These are phyloP conservation scores for Musa beccarii DNA, from an alignment of 176 grass and related monocot genomes.

Conservation along the genomic window DNA sequence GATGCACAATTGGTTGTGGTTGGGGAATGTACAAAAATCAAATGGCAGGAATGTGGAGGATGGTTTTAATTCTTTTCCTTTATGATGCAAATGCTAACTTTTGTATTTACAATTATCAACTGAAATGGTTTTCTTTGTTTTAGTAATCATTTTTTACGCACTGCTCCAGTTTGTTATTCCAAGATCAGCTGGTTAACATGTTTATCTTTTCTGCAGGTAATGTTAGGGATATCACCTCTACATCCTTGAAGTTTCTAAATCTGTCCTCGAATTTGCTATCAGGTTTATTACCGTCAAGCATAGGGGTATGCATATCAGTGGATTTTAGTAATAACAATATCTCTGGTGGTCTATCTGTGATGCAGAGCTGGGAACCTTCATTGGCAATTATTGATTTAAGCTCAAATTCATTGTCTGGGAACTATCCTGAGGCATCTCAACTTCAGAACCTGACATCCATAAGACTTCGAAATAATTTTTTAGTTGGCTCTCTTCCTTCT, in stretches of 20 bases:
- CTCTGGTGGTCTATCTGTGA: constrained; percentile 50
- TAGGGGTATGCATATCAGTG: constrained; percentile 46
- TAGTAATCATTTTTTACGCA: too few species aligned
- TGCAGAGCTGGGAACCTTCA: constrained; percentile 55
- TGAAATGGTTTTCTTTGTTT: too few species aligned
- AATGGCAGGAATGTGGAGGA: too few species aligned
- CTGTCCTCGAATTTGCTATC: constrained; percentile 77
- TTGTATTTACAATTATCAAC: too few species aligned
- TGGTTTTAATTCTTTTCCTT: not conserved
- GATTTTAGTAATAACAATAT: constrained; percentile 77
- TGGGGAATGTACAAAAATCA: too few species aligned
- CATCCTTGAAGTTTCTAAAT: constrained; percentile 77
- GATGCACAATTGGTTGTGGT: too few species aligned
- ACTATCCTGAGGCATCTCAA: constrained; percentile 62
- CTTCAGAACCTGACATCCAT: constrained; percentile 61
- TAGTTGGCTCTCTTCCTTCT: constrained; percentile 64
- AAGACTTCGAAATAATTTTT: constrained; percentile 65
- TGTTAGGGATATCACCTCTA: constrained; percentile 57
- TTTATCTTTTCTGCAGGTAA: constrained; percentile 48
- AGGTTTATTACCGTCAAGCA: constrained; percentile 58
- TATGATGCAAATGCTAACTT: not conserved
- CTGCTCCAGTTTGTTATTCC: not conserved
- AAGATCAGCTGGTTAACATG: constrained; percentile 2
- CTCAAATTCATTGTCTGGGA: constrained; percentile 67
- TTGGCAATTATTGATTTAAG: constrained; percentile 78